Conservation (phyloP, 1,284 basidiomycete genomes). For the Schizophyllum commune region DNA sequence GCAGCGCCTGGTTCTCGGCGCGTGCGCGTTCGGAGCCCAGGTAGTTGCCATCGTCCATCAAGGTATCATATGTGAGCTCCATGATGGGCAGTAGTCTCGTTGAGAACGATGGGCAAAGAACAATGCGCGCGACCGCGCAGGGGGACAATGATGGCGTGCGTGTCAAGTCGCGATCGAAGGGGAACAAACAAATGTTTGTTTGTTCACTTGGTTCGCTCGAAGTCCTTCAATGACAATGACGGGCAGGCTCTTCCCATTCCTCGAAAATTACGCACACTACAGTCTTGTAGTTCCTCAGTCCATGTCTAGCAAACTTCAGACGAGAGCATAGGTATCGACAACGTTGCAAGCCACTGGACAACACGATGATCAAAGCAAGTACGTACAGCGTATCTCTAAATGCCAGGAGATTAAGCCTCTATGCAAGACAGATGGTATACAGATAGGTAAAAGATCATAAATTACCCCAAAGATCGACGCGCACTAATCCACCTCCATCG, state of each 20-base stretch:
- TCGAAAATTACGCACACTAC: too few relatives aligned
- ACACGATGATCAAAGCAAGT: too few relatives aligned
- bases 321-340: too few relatives aligned
- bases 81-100: background rate
- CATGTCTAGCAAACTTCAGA: too few relatives aligned
- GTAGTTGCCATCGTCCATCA: slow-evolving; percentile 70
- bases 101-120: too few relatives aligned
- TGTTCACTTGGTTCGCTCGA: background rate
- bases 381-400: too few relatives aligned
- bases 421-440: background rate
- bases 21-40: slow-evolving; percentile 63
- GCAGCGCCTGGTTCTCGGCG: slow-evolving; percentile 71
- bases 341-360: too few relatives aligned
- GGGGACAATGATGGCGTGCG: background rate
- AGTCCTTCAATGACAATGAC: too few relatives aligned
- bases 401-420: background rate
- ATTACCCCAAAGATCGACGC: background rate
- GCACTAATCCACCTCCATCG: background rate
- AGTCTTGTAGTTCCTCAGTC: too few relatives aligned
- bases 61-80: slow-evolving; percentile 34
- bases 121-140: background rate
- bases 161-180: background rate
- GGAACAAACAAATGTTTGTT: background rate
- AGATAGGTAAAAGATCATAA: background rate
- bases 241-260: too few relatives aligned